Evolutionary conservation across 768 basidiomycete species (phyloP).

Genomic region (Boletellus ananiceps): DNA sequence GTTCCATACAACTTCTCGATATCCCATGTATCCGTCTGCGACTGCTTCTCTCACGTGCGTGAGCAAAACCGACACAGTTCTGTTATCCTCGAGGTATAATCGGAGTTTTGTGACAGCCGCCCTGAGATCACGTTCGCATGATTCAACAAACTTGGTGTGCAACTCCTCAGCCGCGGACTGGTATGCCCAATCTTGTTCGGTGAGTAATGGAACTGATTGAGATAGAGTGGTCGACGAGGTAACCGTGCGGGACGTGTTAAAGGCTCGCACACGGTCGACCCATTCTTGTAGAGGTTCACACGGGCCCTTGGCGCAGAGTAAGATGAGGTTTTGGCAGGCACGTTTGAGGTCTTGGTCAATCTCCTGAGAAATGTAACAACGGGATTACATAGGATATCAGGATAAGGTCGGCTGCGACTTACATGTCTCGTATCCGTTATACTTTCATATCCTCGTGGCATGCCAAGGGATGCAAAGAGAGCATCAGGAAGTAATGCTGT

Average conservation of each 20-base stretch:
- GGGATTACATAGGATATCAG: not conserved
- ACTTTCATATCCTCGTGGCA: constrained; percentile 56
- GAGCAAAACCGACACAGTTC: constrained; percentile 74
- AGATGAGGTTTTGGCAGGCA: constrained; percentile 83
- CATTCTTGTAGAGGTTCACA: constrained; percentile 61
- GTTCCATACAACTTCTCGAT: constrained; percentile 58
- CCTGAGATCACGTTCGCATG: constrained; percentile 53
- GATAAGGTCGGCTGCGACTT: constrained; percentile 14
- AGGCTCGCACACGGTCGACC: constrained; percentile 47
- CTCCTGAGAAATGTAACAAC: constrained; percentile 43
- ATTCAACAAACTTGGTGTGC: constrained; percentile 51
- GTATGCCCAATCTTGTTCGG: constrained; percentile 47
- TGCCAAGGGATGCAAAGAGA: constrained; percentile 65
- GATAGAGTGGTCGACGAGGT: constrained; percentile 16
- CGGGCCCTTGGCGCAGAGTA: constrained; percentile 51
- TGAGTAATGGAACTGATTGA: constrained; percentile 23
- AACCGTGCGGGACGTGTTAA: constrained; percentile 23
- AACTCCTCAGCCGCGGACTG: constrained; percentile 45
- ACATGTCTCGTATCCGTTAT: constrained; percentile 74
- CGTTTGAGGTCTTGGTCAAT: constrained; percentile 83
- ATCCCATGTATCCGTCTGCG: constrained; percentile 68
- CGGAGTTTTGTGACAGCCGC: constrained; percentile 54
- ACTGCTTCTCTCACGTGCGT: constrained; percentile 73
- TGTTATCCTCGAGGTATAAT: constrained; percentile 76
- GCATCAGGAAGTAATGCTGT: constrained; percentile 55